phyloP scores from a whole-genome alignment of 2,329 filamentous ascomycete genomes.

The Fusarium sp. region DNA sequence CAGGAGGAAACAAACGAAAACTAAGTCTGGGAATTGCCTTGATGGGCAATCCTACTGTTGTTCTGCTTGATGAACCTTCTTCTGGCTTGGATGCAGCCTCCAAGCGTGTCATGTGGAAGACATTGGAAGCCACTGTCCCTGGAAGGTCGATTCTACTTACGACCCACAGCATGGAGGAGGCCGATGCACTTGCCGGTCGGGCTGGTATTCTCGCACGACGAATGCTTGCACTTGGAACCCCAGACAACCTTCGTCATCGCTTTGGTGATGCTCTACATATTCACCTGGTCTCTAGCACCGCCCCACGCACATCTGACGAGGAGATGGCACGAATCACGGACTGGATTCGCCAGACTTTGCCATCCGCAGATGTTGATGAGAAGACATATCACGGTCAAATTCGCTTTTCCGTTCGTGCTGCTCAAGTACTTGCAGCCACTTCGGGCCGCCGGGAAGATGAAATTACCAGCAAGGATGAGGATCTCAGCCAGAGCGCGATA shows the following conservation, averaged over 20 bases:
- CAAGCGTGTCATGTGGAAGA: slow-evolving; percentile 94
- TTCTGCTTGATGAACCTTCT: slow-evolving; percentile 89
- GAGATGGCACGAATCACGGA: slow-evolving; percentile 74
- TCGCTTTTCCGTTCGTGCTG: slow-evolving; percentile 79
- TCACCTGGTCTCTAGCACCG: slow-evolving; percentile 80
- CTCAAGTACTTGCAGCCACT: slow-evolving; percentile 51
- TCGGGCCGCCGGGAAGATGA: slow-evolving; percentile 40
- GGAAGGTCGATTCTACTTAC: slow-evolving; percentile 89
- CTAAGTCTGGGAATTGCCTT: slow-evolving; percentile 88
- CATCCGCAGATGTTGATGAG: slow-evolving; percentile 74
- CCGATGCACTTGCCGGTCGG: slow-evolving; percentile 84
- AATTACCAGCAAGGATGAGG: slow-evolving; percentile 38
- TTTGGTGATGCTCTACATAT: slow-evolving; percentile 86
- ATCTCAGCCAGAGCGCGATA: slow-evolving; percentile 64
- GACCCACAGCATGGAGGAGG: slow-evolving; percentile 96
- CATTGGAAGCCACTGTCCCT: slow-evolving; percentile 76
- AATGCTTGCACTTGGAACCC: slow-evolving; percentile 87
- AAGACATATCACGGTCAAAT: slow-evolving; percentile 88
- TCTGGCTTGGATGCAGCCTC: slow-evolving; percentile 91
- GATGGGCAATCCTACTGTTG: slow-evolving; percentile 89
- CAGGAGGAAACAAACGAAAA: slow-evolving; percentile 95
- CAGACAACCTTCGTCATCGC: slow-evolving; percentile 75
- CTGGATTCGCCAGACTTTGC: slow-evolving; percentile 74
- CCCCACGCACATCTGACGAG: slow-evolving; percentile 76
- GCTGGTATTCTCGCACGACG: slow-evolving; percentile 87